Evolutionary conservation across 139 green algal genomes (phyloP).

Genomic region (Auxenochlorella pyrenoidosa): DNA sequence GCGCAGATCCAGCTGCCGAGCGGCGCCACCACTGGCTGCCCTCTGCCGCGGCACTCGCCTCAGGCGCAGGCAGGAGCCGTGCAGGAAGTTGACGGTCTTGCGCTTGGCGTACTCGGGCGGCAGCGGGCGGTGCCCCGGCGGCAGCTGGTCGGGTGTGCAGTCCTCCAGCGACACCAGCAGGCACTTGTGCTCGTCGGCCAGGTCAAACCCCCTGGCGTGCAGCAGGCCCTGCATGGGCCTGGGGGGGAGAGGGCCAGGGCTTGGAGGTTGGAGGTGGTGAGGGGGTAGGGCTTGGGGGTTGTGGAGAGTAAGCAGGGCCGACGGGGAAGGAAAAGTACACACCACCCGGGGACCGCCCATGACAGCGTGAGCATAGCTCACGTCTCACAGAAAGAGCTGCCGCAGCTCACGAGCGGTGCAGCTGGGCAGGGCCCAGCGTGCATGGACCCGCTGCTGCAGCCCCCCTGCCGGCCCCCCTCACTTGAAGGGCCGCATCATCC

Average conservation of each 20-base stretch:
- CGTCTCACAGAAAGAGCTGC: too few relatives aligned
- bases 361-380: too few relatives aligned
- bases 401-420: too few relatives aligned
- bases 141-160: slow-evolving; percentile 3
- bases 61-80: slow-evolving; percentile 31
- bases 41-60: not conserved
- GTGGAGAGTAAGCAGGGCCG: too few relatives aligned
- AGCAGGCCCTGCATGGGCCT: slow-evolving; percentile 37
- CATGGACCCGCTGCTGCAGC: not conserved
- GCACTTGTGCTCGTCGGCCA: slow-evolving; percentile 34
- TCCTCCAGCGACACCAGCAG: slow-evolving; percentile 34
- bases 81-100: slow-evolving; percentile 33
- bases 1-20: not conserved
- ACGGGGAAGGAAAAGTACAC: too few relatives aligned
- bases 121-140: not conserved
- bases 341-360: too few relatives aligned
- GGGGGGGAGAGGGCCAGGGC: too few relatives aligned
- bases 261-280: too few relatives aligned
- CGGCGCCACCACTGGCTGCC: too few relatives aligned
- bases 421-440: not conserved
- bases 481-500: slow-evolving; percentile 47
- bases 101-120: slow-evolving; percentile 17
- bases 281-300: too few relatives aligned
- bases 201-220: slow-evolving; percentile 25
- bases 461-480: not conserved